Evolutionary conservation across 2,329 filamentous ascomycete genomes (phyloP).

Genomic region (Cladophialophora exuberans): DNA sequence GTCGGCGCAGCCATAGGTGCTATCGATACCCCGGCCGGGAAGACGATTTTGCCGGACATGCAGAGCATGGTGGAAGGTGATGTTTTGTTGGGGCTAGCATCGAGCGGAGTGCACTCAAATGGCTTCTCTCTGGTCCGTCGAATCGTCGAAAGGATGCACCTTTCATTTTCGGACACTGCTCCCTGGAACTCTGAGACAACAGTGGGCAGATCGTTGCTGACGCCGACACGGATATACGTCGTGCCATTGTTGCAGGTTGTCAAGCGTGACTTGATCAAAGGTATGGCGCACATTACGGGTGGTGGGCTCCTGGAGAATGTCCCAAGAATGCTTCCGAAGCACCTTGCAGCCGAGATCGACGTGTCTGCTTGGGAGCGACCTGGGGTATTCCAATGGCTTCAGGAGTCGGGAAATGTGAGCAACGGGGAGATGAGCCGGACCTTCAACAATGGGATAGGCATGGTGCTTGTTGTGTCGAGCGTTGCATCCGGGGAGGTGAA

Average conservation of each 20-base stretch:
- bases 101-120: conserved; percentile 90
- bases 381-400: conserved; percentile 84
- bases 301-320: conserved; percentile 93
- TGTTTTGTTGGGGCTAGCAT: conserved; percentile 81
- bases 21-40: conserved; percentile 59
- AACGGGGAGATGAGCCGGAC: conserved; percentile 83
- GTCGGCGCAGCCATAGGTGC: conserved; percentile 88
- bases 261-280: conserved; percentile 72
- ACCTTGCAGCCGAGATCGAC: conserved; percentile 80
- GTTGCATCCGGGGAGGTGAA: conserved; percentile 65
- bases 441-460: conserved; percentile 94
- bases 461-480: conserved; percentile 80
- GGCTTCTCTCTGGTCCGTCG: conserved; percentile 95
- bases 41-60: conserved; percentile 73
- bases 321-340: conserved; percentile 82
- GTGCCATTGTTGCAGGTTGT: conserved; percentile 71
- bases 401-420: conserved; percentile 64
- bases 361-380: conserved; percentile 75
- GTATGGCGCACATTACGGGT: conserved; percentile 95
- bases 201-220: conserved; percentile 77
- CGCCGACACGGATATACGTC: conserved; percentile 93
- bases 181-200: conserved; percentile 69
- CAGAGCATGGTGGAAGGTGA: conserved; percentile 79
- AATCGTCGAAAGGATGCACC: conserved; percentile 73
- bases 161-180: conserved; percentile 71